phyloP scores from a whole-genome alignment of 2,329 filamentous ascomycete genomes.

The Teratosphaeria destructans region DNA sequence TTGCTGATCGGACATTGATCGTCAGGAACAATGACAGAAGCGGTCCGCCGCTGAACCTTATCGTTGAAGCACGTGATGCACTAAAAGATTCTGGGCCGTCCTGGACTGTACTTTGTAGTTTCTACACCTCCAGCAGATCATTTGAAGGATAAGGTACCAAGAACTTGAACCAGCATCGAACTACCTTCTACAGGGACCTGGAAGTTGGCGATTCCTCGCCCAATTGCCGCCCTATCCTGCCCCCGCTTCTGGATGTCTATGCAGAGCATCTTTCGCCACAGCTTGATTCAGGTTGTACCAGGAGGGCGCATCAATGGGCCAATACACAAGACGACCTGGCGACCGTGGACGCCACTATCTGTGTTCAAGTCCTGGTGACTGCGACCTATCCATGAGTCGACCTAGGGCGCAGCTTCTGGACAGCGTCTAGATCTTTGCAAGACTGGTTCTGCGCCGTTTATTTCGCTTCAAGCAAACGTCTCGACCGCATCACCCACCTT shows the following conservation, averaged over 20 bases:
- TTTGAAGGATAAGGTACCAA: background rate
- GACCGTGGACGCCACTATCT: background rate
- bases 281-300: background rate
- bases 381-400: background rate
- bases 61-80: background rate
- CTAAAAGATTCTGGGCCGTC: background rate
- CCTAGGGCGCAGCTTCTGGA: background rate
- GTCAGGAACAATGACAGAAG: background rate
- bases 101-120: background rate
- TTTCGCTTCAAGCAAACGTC: background rate
- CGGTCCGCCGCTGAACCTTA: background rate
- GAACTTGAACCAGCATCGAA: background rate
- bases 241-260: too few species aligned
- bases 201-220: too few species aligned
- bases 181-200: too few species aligned
- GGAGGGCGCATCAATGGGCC: background rate
- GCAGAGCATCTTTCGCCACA: background rate
- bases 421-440: background rate
- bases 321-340: background rate
- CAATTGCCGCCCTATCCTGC: too few species aligned
- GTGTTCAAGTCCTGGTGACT: background rate
- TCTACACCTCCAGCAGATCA: background rate
- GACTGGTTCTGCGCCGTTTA: background rate
- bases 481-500: constrained; percentile 4
- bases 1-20: background rate